Evolutionary conservation across 2,329 filamentous ascomycete species (phyloP).

Genomic region (Orbilia oligospora): DNA sequence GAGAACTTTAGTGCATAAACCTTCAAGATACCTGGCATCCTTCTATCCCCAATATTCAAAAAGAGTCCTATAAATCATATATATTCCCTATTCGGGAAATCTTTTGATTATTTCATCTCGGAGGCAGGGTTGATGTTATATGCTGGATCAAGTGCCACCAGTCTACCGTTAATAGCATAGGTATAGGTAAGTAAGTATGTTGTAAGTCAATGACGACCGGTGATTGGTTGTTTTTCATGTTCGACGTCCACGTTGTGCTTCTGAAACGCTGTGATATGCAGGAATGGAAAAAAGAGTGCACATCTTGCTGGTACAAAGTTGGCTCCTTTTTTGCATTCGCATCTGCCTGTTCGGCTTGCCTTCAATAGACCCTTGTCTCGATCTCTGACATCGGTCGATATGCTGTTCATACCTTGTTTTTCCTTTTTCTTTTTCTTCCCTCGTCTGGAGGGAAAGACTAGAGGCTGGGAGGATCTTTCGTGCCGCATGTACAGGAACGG

Average conservation of each 20-base stretch:
- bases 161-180: not conserved
- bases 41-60: not conserved
- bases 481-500: constrained; percentile 4
- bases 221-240: not conserved
- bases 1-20: not conserved
- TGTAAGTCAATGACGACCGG: not conserved
- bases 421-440: constrained; percentile 1
- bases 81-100: constrained; percentile 2
- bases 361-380: constrained; percentile 45
- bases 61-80: not conserved
- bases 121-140: not conserved
- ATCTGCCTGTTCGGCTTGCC: constrained; percentile 50
- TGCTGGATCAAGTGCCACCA: constrained; percentile 1
- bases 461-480: not conserved
- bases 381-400: constrained; percentile 53
- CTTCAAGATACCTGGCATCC: not conserved
- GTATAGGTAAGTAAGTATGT: not conserved
- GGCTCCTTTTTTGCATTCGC: not conserved
- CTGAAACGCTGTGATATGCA: constrained; percentile 53
- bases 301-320: not conserved
- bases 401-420: constrained; percentile 23
- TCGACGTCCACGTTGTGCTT: constrained; percentile 57
- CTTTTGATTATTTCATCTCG: not conserved
- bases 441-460: not conserved
- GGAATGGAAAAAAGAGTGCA: constrained; percentile 9